Conservation (phyloP, 176 grass and related monocot species). For the Zoysia pacifica region DNA sequence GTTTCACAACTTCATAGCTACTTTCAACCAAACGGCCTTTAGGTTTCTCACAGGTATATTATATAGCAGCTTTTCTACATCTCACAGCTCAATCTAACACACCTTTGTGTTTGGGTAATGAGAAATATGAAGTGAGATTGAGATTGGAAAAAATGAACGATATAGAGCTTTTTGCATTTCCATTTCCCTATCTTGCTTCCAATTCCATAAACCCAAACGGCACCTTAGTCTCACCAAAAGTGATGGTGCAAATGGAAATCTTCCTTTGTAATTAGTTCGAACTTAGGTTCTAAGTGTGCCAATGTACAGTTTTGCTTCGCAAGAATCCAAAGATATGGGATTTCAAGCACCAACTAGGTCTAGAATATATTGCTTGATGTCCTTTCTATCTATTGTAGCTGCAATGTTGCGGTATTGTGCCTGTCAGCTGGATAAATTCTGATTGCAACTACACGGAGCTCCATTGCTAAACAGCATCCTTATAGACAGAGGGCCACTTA, state of each 20-base stretch:
- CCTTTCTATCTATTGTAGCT: constrained; percentile 31
- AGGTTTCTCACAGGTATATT: too few species aligned
- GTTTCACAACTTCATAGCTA: too few species aligned
- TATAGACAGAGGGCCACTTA: constrained; percentile 56
- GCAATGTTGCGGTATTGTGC: constrained; percentile 66
- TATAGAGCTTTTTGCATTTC: too few species aligned
- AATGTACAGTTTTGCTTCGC: constrained; percentile 12
- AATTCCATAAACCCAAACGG: too few species aligned
- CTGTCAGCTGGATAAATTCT: constrained; percentile 10
- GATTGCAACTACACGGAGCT: constrained; percentile 13
- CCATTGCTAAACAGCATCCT: constrained; percentile 63
- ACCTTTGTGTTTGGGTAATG: too few species aligned
- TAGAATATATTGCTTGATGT: background rate
- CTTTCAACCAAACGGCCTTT: too few species aligned
- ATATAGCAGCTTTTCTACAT: too few species aligned
- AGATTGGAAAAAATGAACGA: too few species aligned
- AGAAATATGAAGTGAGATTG: too few species aligned
- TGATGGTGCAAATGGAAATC: background rate
- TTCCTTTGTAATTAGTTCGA: constrained; percentile 29
- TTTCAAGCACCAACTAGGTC: constrained; percentile 20
- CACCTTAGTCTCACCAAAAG: too few species aligned
- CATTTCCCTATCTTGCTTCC: too few species aligned
- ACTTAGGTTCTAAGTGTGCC: constrained; percentile 22
- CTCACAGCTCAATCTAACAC: too few species aligned
- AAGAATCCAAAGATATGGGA: background rate